phyloP scores from a whole-genome alignment of 768 basidiomycete genomes.

The Tulasnella calospora region DNA sequence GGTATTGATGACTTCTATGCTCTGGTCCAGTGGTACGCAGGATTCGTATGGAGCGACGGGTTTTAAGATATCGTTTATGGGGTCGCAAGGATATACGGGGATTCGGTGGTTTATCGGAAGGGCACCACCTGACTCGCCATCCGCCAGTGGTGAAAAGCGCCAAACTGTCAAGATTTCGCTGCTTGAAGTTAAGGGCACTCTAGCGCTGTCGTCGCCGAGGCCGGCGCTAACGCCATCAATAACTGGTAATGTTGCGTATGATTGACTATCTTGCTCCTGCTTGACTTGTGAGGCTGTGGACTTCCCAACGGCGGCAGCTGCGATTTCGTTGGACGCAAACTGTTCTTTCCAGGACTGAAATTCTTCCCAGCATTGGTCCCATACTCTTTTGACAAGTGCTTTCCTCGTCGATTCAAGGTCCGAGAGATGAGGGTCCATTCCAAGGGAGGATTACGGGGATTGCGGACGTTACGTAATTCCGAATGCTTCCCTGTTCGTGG shows the following conservation, averaged over 20 bases:
- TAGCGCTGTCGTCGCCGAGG: neutral
- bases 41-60: constrained; percentile 49
- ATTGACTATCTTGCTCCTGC: constrained; percentile 28
- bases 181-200: neutral
- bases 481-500: too few species aligned
- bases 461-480: neutral
- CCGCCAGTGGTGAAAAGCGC: neutral
- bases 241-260: constrained; percentile 25
- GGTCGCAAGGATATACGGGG: neutral
- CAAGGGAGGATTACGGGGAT: neutral
- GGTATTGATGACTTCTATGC: constrained; percentile 55
- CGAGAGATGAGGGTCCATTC: neutral
- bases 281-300: constrained; percentile 31
- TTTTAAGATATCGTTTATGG: constrained; percentile 1
- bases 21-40: constrained; percentile 49
- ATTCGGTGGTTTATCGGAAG: neutral
- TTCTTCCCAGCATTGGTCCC: constrained; percentile 32
- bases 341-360: constrained; percentile 28
- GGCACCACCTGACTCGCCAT: neutral
- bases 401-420: neutral
- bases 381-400: constrained; percentile 25
- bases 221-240: neutral
- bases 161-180: neutral
- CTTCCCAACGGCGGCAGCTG: neutral
- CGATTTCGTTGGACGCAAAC: neutral